Evolutionary conservation across 2,329 filamentous ascomycete genomes (phyloP).

Genomic region (Fusarium napiforme): DNA sequence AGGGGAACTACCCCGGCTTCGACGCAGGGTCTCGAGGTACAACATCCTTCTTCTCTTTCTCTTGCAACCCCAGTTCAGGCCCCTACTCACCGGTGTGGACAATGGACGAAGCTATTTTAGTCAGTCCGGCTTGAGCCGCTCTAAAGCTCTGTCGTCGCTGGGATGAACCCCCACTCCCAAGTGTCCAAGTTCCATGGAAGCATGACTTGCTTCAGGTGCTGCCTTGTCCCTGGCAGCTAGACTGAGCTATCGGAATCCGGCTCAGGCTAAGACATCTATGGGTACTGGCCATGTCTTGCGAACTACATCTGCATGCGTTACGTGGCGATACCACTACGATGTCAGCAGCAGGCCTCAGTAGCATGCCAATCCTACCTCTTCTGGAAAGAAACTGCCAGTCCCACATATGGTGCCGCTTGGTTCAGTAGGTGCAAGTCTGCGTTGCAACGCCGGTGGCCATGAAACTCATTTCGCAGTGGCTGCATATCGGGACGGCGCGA

Average conservation of each 20-base stretch:
- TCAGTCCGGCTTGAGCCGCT: constrained; percentile 29
- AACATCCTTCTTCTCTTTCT: constrained; percentile 8
- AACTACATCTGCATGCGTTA: constrained; percentile 18
- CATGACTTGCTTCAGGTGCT: constrained; percentile 21
- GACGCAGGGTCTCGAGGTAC: constrained; percentile 21
- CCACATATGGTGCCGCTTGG: constrained; percentile 9
- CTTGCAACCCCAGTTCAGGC: constrained; percentile 25
- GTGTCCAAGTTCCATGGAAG: constrained; percentile 14
- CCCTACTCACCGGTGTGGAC: constrained; percentile 44
- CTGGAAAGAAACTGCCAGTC: constrained; percentile 10
- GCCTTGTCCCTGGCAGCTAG: constrained; percentile 33
- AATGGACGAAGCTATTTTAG: constrained; percentile 20
- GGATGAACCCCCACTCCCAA: constrained; percentile 33
- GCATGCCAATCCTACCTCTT: constrained; percentile 24
- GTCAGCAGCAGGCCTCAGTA: constrained; percentile 35
- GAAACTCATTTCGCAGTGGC: constrained; percentile 4
- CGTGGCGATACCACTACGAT: constrained; percentile 28
- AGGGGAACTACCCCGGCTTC: constrained; percentile 23
- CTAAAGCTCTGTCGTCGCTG: background rate
- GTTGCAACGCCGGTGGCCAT: constrained; percentile 22
- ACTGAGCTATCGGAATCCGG: constrained; percentile 9
- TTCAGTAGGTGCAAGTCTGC: constrained; percentile 6
- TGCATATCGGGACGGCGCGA: constrained; percentile 33
- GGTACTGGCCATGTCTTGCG: background rate
- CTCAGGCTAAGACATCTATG: background rate